Evolutionary conservation across 2,329 filamentous ascomycete genomes (phyloP), one percentile per base, ranked within the genome.

Genomic region (Chaetomium globosum): DNA sequence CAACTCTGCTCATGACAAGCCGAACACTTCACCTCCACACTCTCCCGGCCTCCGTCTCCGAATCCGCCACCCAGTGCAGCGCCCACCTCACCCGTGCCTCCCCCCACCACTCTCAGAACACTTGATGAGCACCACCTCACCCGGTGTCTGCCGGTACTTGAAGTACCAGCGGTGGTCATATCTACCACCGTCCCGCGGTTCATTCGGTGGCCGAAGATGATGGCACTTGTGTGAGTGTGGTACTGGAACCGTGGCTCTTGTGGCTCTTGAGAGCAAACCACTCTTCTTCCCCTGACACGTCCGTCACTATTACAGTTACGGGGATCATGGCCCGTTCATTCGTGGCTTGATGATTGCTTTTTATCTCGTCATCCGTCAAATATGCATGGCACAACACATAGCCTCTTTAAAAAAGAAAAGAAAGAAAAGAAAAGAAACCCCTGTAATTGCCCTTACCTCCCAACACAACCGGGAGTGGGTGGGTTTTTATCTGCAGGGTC

Each of bases 81-180:
- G 1, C 16, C 68, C 36, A 61, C 65, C 26, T 69, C 36, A 16
- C 65, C 16, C 71, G 56, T 4, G 68, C 68, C 30, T 39, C 26
- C 28, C n/a, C 30, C 87, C 65, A 83, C 79, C 33, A n/a, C 63
- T 83, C 73, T 88, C 86, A 71, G 83, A 87, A 70, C 83, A 86
- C 74, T 87, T 88, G 74, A 88, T 84, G 54, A 88, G 70, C 4
- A 85, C 76, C 6, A 83, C 81, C 75, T 88, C 79, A 2, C 81
- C 77, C 0, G 83, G 82, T 0, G 75, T 77, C 71, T 85, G 79
- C 10, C n/a, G 48, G 48, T 21, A 51, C n/a, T 7, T 21, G 31
- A 31, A 31, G 31, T 31, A 31, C 9, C 31, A 31, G 31, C 31
- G 31, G 31, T 10, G 31, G 9, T 6, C 31, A 31, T 3, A 1